These are phyloP conservation scores for Candida caryicola DNA, from an alignment of 805 yeast genomes.

Conservation along the genomic window DNA sequence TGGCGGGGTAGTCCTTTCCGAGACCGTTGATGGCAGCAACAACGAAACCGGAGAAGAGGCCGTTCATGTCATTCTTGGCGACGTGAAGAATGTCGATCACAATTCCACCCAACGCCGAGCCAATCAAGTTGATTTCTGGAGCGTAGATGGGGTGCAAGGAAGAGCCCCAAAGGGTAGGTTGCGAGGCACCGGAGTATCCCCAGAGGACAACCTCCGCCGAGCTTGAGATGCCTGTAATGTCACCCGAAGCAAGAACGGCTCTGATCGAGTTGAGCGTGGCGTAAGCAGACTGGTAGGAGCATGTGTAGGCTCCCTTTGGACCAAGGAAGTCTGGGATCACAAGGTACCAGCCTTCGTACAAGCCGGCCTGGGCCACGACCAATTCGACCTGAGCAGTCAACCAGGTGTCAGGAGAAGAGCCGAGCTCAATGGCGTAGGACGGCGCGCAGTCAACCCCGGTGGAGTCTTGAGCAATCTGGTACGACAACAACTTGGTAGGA, in stretches of 20 bases:
- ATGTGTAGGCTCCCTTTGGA: constrained; percentile 28
- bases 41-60: constrained; percentile 28
- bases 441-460: constrained; percentile 26
- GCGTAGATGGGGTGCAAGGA: constrained; percentile 36
- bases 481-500: constrained; percentile 23
- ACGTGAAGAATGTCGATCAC: constrained; percentile 33
- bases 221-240: constrained; percentile 17
- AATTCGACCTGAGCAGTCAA: constrained; percentile 16
- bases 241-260: constrained; percentile 20
- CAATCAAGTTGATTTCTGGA: constrained; percentile 28
- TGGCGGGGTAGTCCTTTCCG: constrained; percentile 28
- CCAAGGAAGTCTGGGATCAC: constrained; percentile 38
- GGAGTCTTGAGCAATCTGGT: constrained; percentile 30
- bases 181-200: constrained; percentile 42
- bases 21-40: constrained; percentile 31
- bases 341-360: constrained; percentile 31
- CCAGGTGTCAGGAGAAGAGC: constrained; percentile 12
- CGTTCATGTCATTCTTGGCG: constrained; percentile 22
- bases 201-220: constrained; percentile 23
- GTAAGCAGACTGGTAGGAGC: constrained; percentile 31
- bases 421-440: constrained; percentile 21
- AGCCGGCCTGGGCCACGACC: constrained; percentile 10
- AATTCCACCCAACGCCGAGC: constrained; percentile 37
- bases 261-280: constrained; percentile 30
- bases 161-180: constrained; percentile 40